A percentile compares a stretch with the other conserved stretches of the same genome.
Evolutionary conservation across 2,329 filamentous ascomycete species (phyloP).

Genomic region (Colletotrichum scovillei): DNA sequence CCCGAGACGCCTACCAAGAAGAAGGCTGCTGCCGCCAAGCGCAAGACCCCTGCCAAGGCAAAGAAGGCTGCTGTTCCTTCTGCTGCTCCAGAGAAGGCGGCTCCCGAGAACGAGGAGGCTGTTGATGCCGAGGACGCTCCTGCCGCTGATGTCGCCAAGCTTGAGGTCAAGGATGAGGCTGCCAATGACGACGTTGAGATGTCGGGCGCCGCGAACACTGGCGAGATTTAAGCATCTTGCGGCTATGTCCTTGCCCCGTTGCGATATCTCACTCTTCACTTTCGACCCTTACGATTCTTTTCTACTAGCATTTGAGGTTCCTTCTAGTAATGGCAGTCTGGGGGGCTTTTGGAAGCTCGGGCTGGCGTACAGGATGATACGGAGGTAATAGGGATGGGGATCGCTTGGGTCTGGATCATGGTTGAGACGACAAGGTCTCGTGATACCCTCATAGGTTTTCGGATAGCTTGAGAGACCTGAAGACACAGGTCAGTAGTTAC

Average conservation of each 20-base stretch:
- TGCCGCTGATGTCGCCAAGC: constrained; percentile 27
- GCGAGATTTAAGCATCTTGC: constrained; percentile 1
- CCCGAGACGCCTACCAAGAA: constrained; percentile 32
- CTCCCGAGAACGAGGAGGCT: constrained; percentile 6
- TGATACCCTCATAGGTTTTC: background rate
- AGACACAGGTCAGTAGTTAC: background rate
- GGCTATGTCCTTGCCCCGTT: background rate
- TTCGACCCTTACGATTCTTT: background rate
- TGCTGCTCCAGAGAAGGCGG: background rate
- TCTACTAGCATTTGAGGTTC: background rate
- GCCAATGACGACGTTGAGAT: constrained; percentile 11
- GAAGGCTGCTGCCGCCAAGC: constrained; percentile 18
- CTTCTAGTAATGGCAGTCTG: background rate
- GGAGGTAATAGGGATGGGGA: background rate
- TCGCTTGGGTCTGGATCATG: background rate
- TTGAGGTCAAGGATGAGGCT: constrained; percentile 14
- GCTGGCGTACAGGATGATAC: background rate
- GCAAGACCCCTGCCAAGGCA: constrained; percentile 7
- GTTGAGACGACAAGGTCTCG: background rate
- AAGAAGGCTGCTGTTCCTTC: constrained; percentile 11
- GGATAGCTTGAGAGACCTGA: background rate
- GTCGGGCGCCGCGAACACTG: constrained; percentile 9
- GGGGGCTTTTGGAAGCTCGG: background rate
- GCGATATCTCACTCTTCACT: too few species aligned
- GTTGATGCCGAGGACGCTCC: constrained; percentile 16